These are phyloP conservation scores for Pseudogymnoascus sp. DNA, from an alignment of 2,329 filamentous ascomycete species.

Conservation along the genomic window DNA sequence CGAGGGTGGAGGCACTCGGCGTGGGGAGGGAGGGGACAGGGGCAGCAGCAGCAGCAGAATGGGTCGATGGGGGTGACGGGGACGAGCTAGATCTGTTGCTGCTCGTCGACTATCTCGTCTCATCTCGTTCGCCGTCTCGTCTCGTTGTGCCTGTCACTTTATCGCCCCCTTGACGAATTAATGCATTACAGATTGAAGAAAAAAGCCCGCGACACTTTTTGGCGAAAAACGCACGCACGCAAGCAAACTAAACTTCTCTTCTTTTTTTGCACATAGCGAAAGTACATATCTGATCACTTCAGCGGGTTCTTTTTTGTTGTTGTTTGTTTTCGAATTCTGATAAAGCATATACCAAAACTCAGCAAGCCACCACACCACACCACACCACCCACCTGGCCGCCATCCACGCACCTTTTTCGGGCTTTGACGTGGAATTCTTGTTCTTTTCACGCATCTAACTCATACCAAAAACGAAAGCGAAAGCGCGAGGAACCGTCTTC, in stretches of 20 bases:
- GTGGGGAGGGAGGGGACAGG: constrained; percentile 17
- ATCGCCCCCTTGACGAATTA: not conserved
- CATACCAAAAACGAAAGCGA: not conserved
- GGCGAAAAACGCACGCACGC: not conserved
- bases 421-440: not conserved
- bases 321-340: not conserved
- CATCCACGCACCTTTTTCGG: not conserved
- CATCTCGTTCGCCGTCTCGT: not conserved
- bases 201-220: not conserved
- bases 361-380: not conserved
- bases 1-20: constrained; percentile 27
- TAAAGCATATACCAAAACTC: not conserved
- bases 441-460: not conserved
- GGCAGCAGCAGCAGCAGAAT: constrained; percentile 21
- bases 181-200: not conserved
- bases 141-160: no score
- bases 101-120: not conserved
- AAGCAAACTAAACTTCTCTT: not conserved
- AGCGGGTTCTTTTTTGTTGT: not conserved
- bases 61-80: constrained; percentile 27
- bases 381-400: not conserved
- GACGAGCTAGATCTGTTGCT: constrained; percentile 17
- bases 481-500: not conserved
- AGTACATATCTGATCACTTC: not conserved
- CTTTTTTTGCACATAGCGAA: not conserved